phyloP scores from a whole-genome alignment of 805 yeast species.

The Candida ortonii region DNA sequence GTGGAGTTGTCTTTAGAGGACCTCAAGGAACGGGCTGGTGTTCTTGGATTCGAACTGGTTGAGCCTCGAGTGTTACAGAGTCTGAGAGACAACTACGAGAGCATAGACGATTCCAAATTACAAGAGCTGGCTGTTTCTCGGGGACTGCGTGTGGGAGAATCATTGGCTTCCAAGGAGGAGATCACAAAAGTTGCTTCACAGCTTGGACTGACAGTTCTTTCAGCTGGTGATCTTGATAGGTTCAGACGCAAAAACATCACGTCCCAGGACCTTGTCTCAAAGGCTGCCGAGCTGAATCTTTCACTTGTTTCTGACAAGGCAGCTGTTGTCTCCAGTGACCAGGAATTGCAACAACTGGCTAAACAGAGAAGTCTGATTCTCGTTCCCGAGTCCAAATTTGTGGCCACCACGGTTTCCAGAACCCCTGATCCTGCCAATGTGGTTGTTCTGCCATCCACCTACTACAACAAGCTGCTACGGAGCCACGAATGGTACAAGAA shows the following conservation, averaged over 20 bases:
- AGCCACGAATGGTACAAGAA: constrained; percentile 36
- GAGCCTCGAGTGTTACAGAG: background rate
- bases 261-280: constrained; percentile 32
- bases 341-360: constrained; percentile 39
- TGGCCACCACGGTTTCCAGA: constrained; percentile 60
- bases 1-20: background rate
- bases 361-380: constrained; percentile 46
- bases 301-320: constrained; percentile 29
- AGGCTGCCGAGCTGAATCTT: constrained; percentile 43
- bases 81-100: constrained; percentile 1
- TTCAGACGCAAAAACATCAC: constrained; percentile 30
- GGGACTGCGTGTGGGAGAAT: constrained; percentile 18
- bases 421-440: constrained; percentile 54
- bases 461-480: constrained; percentile 56
- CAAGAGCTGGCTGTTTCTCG: constrained; percentile 16
- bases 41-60: constrained; percentile 3
- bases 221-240: constrained; percentile 32
- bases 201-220: constrained; percentile 34
- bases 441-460: constrained; percentile 61
- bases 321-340: constrained; percentile 11
- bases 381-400: constrained; percentile 56
- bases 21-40: background rate
- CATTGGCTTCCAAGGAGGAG: constrained; percentile 10
- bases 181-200: constrained; percentile 23
- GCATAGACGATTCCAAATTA: constrained; percentile 5